Percentiles rank a stretch among this genome's conserved stretches.
These are phyloP conservation scores for Pseudocercospora cruenta DNA, from an alignment of 2,329 filamentous ascomycete species.

Conservation along the genomic window DNA sequence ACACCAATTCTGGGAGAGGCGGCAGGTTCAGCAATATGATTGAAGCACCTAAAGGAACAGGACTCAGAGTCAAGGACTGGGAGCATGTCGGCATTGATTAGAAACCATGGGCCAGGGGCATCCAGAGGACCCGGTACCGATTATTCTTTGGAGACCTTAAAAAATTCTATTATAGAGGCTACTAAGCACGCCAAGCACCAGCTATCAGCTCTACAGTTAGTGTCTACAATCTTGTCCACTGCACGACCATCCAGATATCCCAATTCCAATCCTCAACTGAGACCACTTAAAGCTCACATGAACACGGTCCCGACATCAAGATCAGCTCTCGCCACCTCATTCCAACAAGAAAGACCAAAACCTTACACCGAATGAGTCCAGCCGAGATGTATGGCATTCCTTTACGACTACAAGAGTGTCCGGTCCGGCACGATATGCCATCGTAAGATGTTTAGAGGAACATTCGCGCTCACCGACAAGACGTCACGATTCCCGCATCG, in stretches of 20 bases:
- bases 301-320: conserved; percentile 7
- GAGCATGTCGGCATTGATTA: conserved; percentile 42
- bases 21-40: conserved; percentile 40
- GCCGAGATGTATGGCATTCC: too few species aligned
- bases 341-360: too few species aligned
- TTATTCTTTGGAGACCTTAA: not conserved
- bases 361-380: not conserved
- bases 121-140: not conserved
- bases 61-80: conserved; percentile 39
- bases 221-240: too few species aligned
- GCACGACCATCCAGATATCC: too few species aligned
- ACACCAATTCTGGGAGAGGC: conserved; percentile 35
- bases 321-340: not conserved
- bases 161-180: not conserved
- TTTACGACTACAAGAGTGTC: too few species aligned
- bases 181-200: too few species aligned
- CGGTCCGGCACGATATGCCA: too few species aligned
- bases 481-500: too few species aligned
- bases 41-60: conserved; percentile 37
- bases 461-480: too few species aligned
- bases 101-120: not conserved
- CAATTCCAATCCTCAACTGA: too few species aligned
- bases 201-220: too few species aligned
- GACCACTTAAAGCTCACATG: conserved; percentile 10
- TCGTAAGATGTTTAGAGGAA: too few species aligned